Percentiles rank a stretch among this genome's conserved stretches.
Evolutionary conservation across 1,284 basidiomycete genomes (phyloP).

Genomic region (Ganoderma boninense): DNA sequence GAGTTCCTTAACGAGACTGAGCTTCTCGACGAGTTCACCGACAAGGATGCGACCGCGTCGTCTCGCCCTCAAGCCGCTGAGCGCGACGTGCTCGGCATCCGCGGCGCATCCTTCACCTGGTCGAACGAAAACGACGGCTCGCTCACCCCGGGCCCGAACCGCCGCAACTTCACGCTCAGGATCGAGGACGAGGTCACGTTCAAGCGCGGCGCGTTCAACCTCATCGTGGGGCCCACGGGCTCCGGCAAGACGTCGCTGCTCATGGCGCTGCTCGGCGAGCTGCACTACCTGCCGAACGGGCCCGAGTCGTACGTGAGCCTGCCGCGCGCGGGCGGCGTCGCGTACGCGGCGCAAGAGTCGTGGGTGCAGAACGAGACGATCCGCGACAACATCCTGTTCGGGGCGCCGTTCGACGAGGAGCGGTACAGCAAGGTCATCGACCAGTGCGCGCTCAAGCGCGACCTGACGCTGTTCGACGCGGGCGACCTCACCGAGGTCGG

Average conservation of each 20-base stretch:
- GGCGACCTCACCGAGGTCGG: constrained; percentile 80
- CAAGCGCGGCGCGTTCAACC: constrained; percentile 63
- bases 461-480: constrained; percentile 72
- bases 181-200: constrained; percentile 65
- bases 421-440: constrained; percentile 59
- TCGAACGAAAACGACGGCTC: constrained; percentile 42
- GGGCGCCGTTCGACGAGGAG: constrained; percentile 51
- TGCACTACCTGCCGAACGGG: constrained; percentile 66
- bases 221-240: constrained; percentile 70
- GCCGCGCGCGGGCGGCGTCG: constrained; percentile 69
- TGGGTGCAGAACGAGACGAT: constrained; percentile 60
- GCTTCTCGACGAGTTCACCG: constrained; percentile 55
- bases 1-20: constrained; percentile 59
- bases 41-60: constrained; percentile 33
- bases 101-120: constrained; percentile 52
- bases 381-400: constrained; percentile 56
- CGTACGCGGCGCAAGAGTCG: constrained; percentile 79
- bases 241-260: constrained; percentile 61
- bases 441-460: constrained; percentile 70
- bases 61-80: constrained; percentile 31
- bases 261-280: constrained; percentile 67
- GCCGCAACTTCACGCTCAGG: constrained; percentile 55
- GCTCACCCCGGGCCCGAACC: constrained; percentile 41
- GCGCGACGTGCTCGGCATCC: constrained; percentile 48
- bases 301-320: constrained; percentile 71